phyloP scores from a whole-genome alignment of 345 rosid species.

The Pugionium dolabratum region DNA sequence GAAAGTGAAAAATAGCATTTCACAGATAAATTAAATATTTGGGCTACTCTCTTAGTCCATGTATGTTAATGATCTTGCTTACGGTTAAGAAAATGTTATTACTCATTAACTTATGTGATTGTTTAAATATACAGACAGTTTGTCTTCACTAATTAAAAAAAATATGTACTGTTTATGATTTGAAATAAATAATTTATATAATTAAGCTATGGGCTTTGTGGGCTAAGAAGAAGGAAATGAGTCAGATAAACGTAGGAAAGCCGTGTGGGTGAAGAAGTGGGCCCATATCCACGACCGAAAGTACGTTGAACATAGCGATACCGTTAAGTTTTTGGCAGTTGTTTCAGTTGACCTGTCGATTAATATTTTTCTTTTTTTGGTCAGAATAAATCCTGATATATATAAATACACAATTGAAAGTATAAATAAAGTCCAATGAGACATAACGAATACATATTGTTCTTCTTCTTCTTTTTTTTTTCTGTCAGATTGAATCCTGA shows the following conservation, averaged over 20 bases:
- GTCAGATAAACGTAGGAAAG: constrained; percentile 36
- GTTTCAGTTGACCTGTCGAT: constrained; percentile 35
- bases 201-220: constrained; percentile 28
- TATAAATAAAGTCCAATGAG: not conserved
- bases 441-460: not conserved
- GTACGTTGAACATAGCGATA: constrained; percentile 33
- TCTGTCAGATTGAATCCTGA: too few species aligned
- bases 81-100: too few species aligned
- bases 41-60: too few species aligned
- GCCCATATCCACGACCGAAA: constrained; percentile 42
- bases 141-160: constrained; percentile 5
- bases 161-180: not conserved
- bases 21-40: not conserved
- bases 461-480: too few species aligned
- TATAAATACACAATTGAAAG: not conserved
- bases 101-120: not conserved
- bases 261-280: constrained; percentile 34
- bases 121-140: constrained; percentile 3
- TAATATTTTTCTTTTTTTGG: not conserved
- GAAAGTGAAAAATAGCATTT: not conserved
- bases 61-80: too few species aligned
- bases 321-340: constrained; percentile 42
- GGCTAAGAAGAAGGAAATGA: constrained; percentile 35
- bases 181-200: not conserved
- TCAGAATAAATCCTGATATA: too few species aligned